Base-by-base conservation (phyloP, 2,329 filamentous ascomycete species). In the Xylariaceae sp. region DNA sequence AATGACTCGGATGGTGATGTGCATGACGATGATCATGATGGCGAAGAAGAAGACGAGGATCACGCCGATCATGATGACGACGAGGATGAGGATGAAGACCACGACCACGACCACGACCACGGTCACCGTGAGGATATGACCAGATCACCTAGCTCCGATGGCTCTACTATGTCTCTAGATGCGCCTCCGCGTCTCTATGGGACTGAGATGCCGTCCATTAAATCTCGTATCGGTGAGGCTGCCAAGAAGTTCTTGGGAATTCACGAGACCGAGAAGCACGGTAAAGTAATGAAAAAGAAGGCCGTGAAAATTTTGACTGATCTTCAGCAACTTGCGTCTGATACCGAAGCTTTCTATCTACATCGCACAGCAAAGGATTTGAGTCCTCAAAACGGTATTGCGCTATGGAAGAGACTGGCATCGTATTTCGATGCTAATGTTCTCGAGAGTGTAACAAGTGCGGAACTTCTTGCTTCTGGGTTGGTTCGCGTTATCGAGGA, bases 381-480 rank as follows among this genome's bases (percentile, higher is more conserved):
- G 9, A 72, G 75, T 3, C 71, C 76, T 1, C 74, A 78, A 17
- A 75, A 82, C 47, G 90, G 89, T 9, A 77, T 80, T 37, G 76
- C 80, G 2, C 78, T 96, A 0, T 97, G 97, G 74, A 78, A 80
- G 37, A 84, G 82, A 54, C 77, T 99, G 59, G 90, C 92, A 0
- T 82, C 83, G 2, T 92, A 94, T 70, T 99, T 99, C 68, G 88
- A 95, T 68, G 87, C 88, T 0, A 90, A 97, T 74, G 88, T 94
- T 1, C 75, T 96, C 56, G 89, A 96, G 70, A 96, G 91, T 71
- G 92, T 97, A 56, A 99, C 94, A 0, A 99, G 94, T 74, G 92
- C 93, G 52, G 94, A 99, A 72, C 78, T 99, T 37, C 83, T 97
- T 55, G 91, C 90, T 35, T 97, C 94, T 1, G 90, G 92, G 15